phyloP scores from a whole-genome alignment of 805 yeast species.

The Kazachstania martiniae region DNA sequence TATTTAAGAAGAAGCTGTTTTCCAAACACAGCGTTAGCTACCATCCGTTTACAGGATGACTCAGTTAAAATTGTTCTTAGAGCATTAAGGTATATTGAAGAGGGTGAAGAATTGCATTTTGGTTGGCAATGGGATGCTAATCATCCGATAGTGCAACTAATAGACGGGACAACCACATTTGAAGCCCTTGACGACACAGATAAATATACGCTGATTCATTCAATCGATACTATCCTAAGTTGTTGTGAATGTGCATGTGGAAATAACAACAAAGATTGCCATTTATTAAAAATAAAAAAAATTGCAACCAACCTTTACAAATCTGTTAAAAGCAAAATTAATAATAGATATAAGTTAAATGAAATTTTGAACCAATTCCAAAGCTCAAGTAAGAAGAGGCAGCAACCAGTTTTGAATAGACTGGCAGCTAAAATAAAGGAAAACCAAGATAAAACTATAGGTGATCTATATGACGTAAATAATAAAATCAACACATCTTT shows the following conservation, averaged over 20 bases:
- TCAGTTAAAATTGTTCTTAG: slow-evolving; percentile 44
- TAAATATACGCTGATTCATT: slow-evolving; percentile 44
- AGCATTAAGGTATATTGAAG: slow-evolving; percentile 45
- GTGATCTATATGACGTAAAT: no score
- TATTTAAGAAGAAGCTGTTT: slow-evolving; percentile 67
- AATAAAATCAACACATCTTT: no score
- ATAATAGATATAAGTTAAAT: slow-evolving; percentile 29
- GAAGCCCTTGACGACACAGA: slow-evolving; percentile 46
- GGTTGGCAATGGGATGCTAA: slow-evolving; percentile 81
- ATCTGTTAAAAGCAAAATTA: slow-evolving; percentile 36
- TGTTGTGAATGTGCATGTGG: slow-evolving; percentile 52
- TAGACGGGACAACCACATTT: slow-evolving; percentile 34
- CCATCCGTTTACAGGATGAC: slow-evolving; percentile 28
- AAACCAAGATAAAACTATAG: no score
- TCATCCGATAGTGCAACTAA: slow-evolving; percentile 60
- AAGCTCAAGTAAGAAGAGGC: slow-evolving; percentile 17
- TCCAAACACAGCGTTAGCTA: slow-evolving; percentile 60
- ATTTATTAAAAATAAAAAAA: slow-evolving; percentile 49
- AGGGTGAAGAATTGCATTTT: slow-evolving; percentile 62
- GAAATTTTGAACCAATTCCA: slow-evolving; percentile 26
- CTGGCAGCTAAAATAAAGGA: slow-evolving; percentile 4
- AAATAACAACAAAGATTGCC: slow-evolving; percentile 39
- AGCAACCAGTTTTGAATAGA: slow-evolving; percentile 19
- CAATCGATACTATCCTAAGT: slow-evolving; percentile 51
- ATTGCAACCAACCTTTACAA: slow-evolving; percentile 49